phyloP scores from a whole-genome alignment of 257 asterid species.

The Lantana camara region DNA sequence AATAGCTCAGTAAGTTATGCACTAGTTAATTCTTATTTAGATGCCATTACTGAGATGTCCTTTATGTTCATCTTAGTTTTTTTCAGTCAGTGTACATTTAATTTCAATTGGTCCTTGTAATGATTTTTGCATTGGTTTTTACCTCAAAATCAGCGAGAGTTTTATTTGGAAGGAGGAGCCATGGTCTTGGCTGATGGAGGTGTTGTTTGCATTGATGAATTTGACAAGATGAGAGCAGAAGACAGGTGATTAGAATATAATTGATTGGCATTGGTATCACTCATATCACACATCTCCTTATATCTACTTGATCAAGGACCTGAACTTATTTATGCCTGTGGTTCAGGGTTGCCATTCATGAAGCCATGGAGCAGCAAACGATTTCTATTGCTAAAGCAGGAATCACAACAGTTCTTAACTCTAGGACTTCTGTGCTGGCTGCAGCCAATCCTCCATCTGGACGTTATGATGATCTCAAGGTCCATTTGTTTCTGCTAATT shows the following conservation, averaged over 20 bases:
- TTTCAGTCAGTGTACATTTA: conserved; percentile 3
- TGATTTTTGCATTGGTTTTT: conserved; percentile 18
- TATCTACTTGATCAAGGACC: conserved; percentile 1
- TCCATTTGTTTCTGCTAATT: conserved; percentile 23
- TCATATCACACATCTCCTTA: conserved; percentile 14
- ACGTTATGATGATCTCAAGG: conserved; percentile 98
- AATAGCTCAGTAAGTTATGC: conserved; percentile 80
- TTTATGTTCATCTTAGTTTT: conserved; percentile 8
- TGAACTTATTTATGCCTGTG: conserved; percentile 32
- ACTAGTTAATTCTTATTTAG: conserved; percentile 16
- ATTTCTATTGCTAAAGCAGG: conserved; percentile 99
- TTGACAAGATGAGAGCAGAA: conserved; percentile 98
- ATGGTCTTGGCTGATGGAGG: conserved; percentile 99
- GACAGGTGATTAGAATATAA: conserved; percentile 61
- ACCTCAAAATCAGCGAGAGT: conserved; percentile 71
- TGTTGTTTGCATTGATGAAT: conserved; percentile 98
- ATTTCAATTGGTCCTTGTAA: not conserved
- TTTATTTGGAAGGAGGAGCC: conserved; percentile 99
- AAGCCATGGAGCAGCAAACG: conserved; percentile 99
- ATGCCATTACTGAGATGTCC: conserved; percentile 2
- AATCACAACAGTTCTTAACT: conserved; percentile 97
- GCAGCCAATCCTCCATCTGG: conserved; percentile 99
- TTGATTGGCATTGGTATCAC: conserved; percentile 14
- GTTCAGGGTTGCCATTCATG: conserved; percentile 95
- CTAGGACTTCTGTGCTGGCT: conserved; percentile 99